Conservation (phyloP, 2,329 filamentous ascomycete species). For the Blastomyces parvus region DNA sequence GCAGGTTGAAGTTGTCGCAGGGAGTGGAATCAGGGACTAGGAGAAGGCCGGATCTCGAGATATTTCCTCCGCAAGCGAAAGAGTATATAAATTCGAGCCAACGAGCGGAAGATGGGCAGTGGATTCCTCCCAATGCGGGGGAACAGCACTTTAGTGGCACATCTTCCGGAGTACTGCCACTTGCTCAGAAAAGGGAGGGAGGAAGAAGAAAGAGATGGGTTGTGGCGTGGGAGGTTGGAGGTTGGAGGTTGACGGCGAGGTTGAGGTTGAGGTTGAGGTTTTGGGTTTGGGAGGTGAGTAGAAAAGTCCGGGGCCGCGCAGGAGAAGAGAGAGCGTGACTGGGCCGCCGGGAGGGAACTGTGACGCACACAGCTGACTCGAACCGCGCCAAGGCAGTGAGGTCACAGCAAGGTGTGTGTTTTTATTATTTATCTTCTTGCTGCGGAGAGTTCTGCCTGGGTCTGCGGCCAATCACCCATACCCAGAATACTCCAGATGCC, state of each 20-base stretch:
- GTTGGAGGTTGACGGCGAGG: neutral
- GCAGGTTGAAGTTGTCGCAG: neutral
- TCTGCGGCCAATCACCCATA: neutral
- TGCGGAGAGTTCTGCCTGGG: neutral
- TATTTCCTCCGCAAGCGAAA: neutral
- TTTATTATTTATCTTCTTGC: too few relatives aligned
- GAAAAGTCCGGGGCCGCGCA: too few relatives aligned
- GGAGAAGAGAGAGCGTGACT: too few relatives aligned
- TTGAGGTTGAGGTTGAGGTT: neutral
- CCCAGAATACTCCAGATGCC: neutral
- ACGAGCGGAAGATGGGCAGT: neutral
- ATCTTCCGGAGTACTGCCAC: slow-evolving; percentile 6
- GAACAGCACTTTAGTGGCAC: slow-evolving; percentile 8
- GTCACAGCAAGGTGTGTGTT: neutral
- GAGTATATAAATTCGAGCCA: neutral
- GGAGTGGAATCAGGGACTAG: neutral
- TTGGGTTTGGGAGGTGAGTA: neutral
- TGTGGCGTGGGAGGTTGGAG: neutral
- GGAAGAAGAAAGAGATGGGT: neutral
- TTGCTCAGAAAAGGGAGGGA: neutral
- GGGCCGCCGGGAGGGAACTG: too few relatives aligned
- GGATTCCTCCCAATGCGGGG: slow-evolving; percentile 7
- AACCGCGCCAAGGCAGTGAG: neutral
- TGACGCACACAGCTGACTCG: slow-evolving; percentile 8
- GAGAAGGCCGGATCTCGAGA: neutral